These are phyloP conservation scores for Aspergillus haitiensis DNA, from an alignment of 495 filamentous ascomycete species.

Conservation along the genomic window DNA sequence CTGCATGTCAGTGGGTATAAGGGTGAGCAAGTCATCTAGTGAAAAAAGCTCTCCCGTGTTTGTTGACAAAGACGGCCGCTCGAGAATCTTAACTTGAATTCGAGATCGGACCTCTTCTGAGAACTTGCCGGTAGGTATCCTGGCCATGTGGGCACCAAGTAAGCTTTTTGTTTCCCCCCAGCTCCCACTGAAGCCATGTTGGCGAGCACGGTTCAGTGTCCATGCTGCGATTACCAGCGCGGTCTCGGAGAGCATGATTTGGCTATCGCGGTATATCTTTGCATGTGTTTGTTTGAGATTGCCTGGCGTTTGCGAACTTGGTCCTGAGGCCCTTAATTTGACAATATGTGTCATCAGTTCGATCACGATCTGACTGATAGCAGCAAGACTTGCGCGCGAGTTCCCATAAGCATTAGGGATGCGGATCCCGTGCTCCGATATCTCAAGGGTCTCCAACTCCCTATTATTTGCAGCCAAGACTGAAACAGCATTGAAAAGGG, in stretches of 20 bases:
- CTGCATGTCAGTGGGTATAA: conserved; percentile 38
- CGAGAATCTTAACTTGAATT: conserved; percentile 39
- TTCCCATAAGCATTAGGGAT: conserved; percentile 38
- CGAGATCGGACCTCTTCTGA: conserved; percentile 31
- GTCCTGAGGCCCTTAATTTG: conserved; percentile 32
- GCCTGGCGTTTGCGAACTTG: conserved; percentile 29
- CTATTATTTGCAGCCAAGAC: conserved; percentile 44
- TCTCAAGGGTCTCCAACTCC: conserved; percentile 40
- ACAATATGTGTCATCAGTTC: conserved; percentile 46
- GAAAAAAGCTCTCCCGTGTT: conserved; percentile 43
- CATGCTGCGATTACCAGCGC: conserved; percentile 45
- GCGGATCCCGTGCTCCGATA: conserved; percentile 36
- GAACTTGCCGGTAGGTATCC: conserved; percentile 36
- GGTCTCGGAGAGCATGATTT: conserved; percentile 41
- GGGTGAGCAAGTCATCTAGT: conserved; percentile 33
- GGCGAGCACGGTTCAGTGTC: conserved; percentile 38
- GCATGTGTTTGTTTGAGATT: conserved; percentile 46
- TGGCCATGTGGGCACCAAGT: conserved; percentile 34
- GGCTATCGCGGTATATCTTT: conserved; percentile 46
- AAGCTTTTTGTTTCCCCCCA: conserved; percentile 40
- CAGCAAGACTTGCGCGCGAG: conserved; percentile 39
- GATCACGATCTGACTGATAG: conserved; percentile 44
- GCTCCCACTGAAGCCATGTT: conserved; percentile 28
- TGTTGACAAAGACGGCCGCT: conserved; percentile 37
- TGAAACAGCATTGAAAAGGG: conserved; percentile 44